Conservation (phyloP, 2,329 filamentous ascomycete genomes). For the Fusarium sp. region DNA sequence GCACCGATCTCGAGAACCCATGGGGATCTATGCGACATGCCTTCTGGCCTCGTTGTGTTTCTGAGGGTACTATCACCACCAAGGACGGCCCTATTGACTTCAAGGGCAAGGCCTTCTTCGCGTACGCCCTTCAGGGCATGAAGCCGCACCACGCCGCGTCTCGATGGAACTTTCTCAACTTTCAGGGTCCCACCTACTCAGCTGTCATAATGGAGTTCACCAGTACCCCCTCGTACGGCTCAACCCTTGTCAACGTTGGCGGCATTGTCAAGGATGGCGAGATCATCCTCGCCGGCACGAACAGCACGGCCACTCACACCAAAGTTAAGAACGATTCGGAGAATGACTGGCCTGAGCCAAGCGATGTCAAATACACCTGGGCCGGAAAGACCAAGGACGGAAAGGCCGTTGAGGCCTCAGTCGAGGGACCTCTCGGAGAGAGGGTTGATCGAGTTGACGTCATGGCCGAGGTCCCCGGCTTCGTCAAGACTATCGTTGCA, state of each 20-base stretch:
- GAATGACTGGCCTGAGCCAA: conserved; percentile 91
- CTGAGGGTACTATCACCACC: conserved; percentile 86
- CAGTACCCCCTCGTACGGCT: conserved; percentile 92
- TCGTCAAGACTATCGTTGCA: conserved; percentile 93
- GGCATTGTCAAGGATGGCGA: conserved; percentile 84
- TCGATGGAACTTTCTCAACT: conserved; percentile 93
- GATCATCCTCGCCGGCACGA: conserved; percentile 77
- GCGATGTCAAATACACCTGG: conserved; percentile 80
- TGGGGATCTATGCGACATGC: conserved; percentile 94
- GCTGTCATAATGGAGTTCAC: conserved; percentile 96
- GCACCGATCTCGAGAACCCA: conserved; percentile 84
- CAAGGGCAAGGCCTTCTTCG: conserved; percentile 81
- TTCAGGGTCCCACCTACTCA: conserved; percentile 87
- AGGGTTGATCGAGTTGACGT: conserved; percentile 85
- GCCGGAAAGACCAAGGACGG: conserved; percentile 80
- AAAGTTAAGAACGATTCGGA: conserved; percentile 77
- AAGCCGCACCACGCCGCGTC: conserved; percentile 97
- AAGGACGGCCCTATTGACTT: conserved; percentile 84
- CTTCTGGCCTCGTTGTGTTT: conserved; percentile 91
- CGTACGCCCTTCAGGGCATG: conserved; percentile 94
- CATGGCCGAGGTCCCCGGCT: conserved; percentile 95
- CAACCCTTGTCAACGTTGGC: conserved; percentile 84
- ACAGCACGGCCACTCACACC: conserved; percentile 75
- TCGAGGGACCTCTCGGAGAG: conserved; percentile 76
- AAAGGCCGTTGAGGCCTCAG: conserved; percentile 73